Conservation (phyloP, 805 yeast genomes). For the Candida railenensis region DNA sequence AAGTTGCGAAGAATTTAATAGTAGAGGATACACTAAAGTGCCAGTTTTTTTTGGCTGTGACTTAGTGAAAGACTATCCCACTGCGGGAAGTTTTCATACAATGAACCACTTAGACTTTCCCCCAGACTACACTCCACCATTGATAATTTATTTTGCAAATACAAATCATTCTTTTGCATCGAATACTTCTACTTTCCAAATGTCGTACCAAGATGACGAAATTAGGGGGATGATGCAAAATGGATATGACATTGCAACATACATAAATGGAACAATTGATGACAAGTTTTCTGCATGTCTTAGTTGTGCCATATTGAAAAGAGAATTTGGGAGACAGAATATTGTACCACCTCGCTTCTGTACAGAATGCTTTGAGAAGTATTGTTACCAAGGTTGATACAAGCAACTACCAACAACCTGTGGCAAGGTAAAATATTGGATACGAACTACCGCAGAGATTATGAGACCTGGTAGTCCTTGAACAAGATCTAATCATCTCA, state of each 20-base stretch:
- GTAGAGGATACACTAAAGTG: conserved; percentile 14
- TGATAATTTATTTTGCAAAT: conserved; percentile 54
- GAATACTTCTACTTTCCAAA: conserved; percentile 60
- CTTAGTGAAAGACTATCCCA: conserved; percentile 27
- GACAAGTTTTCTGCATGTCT: conserved; percentile 45
- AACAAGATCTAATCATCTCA: too few species aligned
- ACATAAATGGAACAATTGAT: conserved; percentile 36
- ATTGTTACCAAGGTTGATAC: conserved; percentile 12
- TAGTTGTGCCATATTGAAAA: conserved; percentile 56
- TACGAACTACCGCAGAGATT: too few species aligned
- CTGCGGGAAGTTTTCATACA: not conserved
- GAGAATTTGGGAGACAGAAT: conserved; percentile 43
- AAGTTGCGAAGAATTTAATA: conserved; percentile 19
- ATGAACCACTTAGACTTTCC: not conserved
- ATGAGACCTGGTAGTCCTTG: too few species aligned
- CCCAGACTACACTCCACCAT: conserved; percentile 44
- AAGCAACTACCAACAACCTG: too few species aligned
- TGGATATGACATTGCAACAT: conserved; percentile 52
- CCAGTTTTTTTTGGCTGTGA: conserved; percentile 48
- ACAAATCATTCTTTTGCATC: conserved; percentile 39
- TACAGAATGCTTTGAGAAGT: conserved; percentile 15
- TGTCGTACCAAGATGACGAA: conserved; percentile 48
- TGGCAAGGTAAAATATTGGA: too few species aligned
- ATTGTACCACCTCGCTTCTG: conserved; percentile 16
- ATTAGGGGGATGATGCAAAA: conserved; percentile 45